Evolutionary conservation across 2,329 filamentous ascomycete genomes (phyloP).

Genomic region (Aspergillus tanneri): DNA sequence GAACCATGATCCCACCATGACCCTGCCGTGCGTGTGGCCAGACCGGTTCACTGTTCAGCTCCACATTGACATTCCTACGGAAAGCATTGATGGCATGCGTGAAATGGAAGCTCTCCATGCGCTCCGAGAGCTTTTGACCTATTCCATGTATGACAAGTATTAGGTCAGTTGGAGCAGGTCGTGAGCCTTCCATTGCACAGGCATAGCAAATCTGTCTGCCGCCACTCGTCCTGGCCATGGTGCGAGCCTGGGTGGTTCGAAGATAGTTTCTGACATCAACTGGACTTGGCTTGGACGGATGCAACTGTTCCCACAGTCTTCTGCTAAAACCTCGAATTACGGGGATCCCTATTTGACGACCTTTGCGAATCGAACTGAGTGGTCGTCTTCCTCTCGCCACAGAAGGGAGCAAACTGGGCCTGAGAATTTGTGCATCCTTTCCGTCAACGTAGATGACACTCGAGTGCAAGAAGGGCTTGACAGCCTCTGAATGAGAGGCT

Average conservation of each 20-base stretch:
- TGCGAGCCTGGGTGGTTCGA: slow-evolving; percentile 39
- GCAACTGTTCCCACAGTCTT: slow-evolving; percentile 69
- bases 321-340: slow-evolving; percentile 89
- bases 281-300: slow-evolving; percentile 53
- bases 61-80: slow-evolving; percentile 78
- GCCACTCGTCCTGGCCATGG: slow-evolving; percentile 22
- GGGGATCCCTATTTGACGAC: slow-evolving; percentile 75
- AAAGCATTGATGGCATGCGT: slow-evolving; percentile 94
- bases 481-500: slow-evolving; percentile 45
- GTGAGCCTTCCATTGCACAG: slow-evolving; percentile 63
- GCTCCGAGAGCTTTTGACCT: slow-evolving; percentile 90
- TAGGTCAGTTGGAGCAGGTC: slow-evolving; percentile 76
- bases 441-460: slow-evolving; percentile 85
- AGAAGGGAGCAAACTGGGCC: slow-evolving; percentile 80
- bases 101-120: slow-evolving; percentile 95
- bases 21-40: slow-evolving; percentile 70
- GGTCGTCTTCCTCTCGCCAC: slow-evolving; percentile 80
- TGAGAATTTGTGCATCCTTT: slow-evolving; percentile 76
- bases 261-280: slow-evolving; percentile 45
- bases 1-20: slow-evolving; percentile 88
- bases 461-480: slow-evolving; percentile 66
- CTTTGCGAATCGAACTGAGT: slow-evolving; percentile 79
- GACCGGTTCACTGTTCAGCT: slow-evolving; percentile 72
- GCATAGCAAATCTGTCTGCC: slow-evolving; percentile 46
- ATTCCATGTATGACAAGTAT: slow-evolving; percentile 93